A percentile compares a stretch with the other conserved stretches of the same genome.
These are phyloP conservation scores for Aspergillus fumigatus DNA, from an alignment of 2,329 filamentous ascomycete species.

Conservation along the genomic window DNA sequence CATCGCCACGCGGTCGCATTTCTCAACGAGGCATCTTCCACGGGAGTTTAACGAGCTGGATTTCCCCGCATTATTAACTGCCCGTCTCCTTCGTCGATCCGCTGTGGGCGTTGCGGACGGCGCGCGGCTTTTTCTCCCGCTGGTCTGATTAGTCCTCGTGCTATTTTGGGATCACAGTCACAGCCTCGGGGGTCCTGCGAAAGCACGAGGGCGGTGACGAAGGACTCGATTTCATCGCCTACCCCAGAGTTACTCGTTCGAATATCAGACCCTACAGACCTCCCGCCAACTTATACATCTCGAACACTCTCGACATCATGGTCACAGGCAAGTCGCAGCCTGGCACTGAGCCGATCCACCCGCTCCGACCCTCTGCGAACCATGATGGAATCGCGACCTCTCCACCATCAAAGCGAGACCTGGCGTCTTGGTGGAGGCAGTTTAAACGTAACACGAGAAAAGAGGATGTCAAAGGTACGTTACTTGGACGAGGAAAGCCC, in stretches of 20 bases:
- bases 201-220: constrained; percentile 30
- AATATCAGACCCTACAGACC: background rate
- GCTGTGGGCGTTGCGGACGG: constrained; percentile 8
- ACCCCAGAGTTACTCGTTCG: background rate
- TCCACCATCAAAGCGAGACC: constrained; percentile 77
- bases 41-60: background rate
- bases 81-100: background rate
- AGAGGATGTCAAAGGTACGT: constrained; percentile 59
- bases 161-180: constrained; percentile 25
- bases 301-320: constrained; percentile 22
- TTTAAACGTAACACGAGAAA: constrained; percentile 71
- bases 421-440: constrained; percentile 95
- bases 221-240: constrained; percentile 9
- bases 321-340: constrained; percentile 36
- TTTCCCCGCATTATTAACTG: background rate
- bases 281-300: constrained; percentile 3
- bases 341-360: constrained; percentile 30
- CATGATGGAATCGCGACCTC: constrained; percentile 53
- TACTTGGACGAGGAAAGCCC: background rate
- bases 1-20: constrained; percentile 5
- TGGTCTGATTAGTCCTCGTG: constrained; percentile 18
- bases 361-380: constrained; percentile 23
- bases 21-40: background rate
- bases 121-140: constrained; percentile 15
- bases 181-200: constrained; percentile 29